phyloP scores from a whole-genome alignment of 2,329 filamentous ascomycete species.

The Neoscytalidium dimidiatum region DNA sequence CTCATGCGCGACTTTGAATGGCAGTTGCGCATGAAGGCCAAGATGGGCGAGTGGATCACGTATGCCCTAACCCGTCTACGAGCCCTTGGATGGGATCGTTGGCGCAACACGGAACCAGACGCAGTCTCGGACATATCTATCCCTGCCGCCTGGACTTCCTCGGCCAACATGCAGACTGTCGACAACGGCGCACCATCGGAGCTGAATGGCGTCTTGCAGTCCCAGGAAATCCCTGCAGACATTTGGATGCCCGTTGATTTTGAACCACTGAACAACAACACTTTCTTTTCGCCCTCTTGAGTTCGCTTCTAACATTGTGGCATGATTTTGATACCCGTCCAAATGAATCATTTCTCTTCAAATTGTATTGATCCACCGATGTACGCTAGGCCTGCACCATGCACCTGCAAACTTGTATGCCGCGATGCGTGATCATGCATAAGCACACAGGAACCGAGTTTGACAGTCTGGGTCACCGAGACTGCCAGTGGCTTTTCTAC shows the following conservation, averaged over 20 bases:
- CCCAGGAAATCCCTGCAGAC: background rate
- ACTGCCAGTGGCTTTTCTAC: no score
- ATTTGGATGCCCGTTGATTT: background rate
- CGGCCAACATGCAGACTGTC: background rate
- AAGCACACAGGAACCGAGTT: no score
- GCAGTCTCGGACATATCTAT: background rate
- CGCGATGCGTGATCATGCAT: no score
- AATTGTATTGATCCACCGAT: background rate
- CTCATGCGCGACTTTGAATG: background rate
- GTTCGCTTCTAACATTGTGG: background rate
- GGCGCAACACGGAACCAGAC: background rate
- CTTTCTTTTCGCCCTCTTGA: background rate
- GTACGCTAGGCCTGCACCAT: no score
- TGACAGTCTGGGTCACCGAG: no score
- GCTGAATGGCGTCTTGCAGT: background rate
- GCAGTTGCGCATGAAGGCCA: background rate
- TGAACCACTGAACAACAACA: background rate
- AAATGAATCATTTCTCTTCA: background rate
- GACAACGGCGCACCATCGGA: background rate
- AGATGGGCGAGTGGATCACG: background rate
- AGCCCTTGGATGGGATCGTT: background rate
- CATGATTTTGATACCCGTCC: background rate
- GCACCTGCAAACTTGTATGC: no score
- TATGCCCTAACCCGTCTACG: background rate
- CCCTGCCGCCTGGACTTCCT: background rate